Evolutionary conservation across 2,329 filamentous ascomycete species (phyloP).

Genomic region (Sporothrix humicola): DNA sequence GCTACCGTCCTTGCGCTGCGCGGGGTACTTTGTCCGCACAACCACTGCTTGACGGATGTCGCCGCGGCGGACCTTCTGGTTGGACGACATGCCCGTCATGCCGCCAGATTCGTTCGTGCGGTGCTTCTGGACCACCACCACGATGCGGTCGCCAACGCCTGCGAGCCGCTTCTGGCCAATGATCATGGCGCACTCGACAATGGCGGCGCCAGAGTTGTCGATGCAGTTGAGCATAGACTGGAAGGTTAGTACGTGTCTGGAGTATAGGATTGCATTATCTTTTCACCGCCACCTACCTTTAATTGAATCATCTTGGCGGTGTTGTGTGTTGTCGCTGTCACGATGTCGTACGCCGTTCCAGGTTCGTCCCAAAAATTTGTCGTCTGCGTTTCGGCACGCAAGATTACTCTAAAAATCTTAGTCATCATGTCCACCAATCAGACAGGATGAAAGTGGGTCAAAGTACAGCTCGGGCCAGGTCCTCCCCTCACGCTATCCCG

Average conservation of each 20-base stretch:
- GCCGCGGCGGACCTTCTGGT: constrained; percentile 93
- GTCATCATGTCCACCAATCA: constrained; percentile 29
- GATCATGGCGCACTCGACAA: constrained; percentile 95
- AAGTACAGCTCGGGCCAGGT: not conserved
- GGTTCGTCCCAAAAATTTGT: constrained; percentile 16
- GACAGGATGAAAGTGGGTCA: not conserved
- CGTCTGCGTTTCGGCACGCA: not conserved
- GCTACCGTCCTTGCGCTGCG: constrained; percentile 85
- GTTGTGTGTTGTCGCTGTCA: constrained; percentile 18
- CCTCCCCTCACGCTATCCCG: not conserved
- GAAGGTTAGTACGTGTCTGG: not conserved
- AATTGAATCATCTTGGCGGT: constrained; percentile 82
- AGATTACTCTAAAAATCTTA: constrained; percentile 22
- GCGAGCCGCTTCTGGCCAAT: constrained; percentile 88
- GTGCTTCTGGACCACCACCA: constrained; percentile 97
- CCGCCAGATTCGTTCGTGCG: constrained; percentile 75
- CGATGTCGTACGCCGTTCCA: constrained; percentile 5
- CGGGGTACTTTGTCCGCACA: constrained; percentile 87
- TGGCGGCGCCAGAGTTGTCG: constrained; percentile 97
- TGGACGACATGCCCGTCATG: constrained; percentile 72
- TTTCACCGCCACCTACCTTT: constrained; percentile 61
- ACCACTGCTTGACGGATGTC: constrained; percentile 96
- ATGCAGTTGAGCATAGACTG: constrained; percentile 99
- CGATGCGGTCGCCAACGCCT: constrained; percentile 92
- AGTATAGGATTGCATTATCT: too few species aligned